These are phyloP conservation scores for Curvularia eragrostidis DNA, from an alignment of 2,329 filamentous ascomycete species.

Conservation along the genomic window DNA sequence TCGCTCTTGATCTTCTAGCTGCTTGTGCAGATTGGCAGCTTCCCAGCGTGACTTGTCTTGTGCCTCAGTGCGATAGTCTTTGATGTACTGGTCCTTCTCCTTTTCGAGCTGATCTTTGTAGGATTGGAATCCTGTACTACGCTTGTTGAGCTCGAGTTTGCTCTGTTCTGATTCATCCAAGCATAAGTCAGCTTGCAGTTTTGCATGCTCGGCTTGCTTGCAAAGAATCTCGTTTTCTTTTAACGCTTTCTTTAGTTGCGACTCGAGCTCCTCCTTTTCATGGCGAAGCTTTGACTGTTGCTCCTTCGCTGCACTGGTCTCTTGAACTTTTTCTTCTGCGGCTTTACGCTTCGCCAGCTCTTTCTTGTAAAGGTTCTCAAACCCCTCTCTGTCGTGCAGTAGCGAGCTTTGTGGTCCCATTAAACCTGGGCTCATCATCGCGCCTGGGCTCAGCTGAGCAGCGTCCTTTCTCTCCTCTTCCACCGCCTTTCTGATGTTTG, in stretches of 20 bases:
- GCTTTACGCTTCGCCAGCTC: constrained; percentile 1
- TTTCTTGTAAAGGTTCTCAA: neutral
- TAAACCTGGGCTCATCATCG: neutral
- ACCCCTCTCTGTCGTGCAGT: neutral
- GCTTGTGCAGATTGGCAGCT: constrained; percentile 10
- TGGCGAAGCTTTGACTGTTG: neutral
- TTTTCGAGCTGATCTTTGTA: neutral
- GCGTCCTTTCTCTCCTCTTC: neutral
- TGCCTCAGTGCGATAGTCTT: constrained; percentile 18
- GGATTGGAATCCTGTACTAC: constrained; percentile 4
- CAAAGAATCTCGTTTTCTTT: constrained; percentile 1
- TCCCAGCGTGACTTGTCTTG: constrained; percentile 14
- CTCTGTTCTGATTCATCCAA: constrained; percentile 5
- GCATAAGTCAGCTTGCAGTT: neutral
- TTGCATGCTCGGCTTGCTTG: neutral
- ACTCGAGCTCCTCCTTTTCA: constrained; percentile 6
- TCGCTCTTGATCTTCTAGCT: constrained; percentile 9
- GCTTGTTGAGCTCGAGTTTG: constrained; percentile 7
- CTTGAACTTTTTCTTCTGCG: neutral
- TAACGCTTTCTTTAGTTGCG: neutral
- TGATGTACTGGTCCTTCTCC: constrained; percentile 16
- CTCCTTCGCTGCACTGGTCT: neutral
- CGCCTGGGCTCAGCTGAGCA: neutral
- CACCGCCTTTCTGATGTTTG: neutral
- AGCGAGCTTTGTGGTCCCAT: neutral